These are phyloP conservation scores for Abortiporus biennis DNA, from an alignment of 1,284 basidiomycete species.

Conservation along the genomic window DNA sequence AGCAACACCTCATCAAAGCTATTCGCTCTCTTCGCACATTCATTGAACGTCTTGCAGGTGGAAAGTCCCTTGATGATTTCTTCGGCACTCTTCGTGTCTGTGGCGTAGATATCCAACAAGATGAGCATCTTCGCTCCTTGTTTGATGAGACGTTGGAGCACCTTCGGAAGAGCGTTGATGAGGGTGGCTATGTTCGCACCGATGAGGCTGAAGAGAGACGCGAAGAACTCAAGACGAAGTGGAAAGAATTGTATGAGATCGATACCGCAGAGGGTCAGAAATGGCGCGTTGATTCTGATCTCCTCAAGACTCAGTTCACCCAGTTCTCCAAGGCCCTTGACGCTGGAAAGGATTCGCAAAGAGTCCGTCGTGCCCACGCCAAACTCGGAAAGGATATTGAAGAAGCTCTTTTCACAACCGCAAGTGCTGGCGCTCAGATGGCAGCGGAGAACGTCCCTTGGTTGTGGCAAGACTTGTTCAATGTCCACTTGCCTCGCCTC, in stretches of 20 bases:
- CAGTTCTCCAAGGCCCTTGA: conserved; percentile 40
- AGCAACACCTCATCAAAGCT: conserved; percentile 48
- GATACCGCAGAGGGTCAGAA: conserved; percentile 35
- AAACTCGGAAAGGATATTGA: conserved; percentile 43
- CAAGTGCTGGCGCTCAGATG: conserved; percentile 37
- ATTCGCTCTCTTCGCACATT: conserved; percentile 37
- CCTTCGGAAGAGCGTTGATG: conserved; percentile 38
- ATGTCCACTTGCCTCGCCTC: conserved; percentile 52
- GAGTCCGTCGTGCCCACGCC: conserved; percentile 38
- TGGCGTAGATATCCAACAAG: conserved; percentile 38
- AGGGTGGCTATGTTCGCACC: conserved; percentile 44
- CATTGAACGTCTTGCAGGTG: conserved; percentile 43
- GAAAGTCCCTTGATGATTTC: conserved; percentile 38
- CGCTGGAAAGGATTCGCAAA: conserved; percentile 40
- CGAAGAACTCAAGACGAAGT: conserved; percentile 39
- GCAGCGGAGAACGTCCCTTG: conserved; percentile 54
- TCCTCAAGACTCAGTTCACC: conserved; percentile 35
- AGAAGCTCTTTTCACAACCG: conserved; percentile 33
- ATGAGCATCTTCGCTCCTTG: conserved; percentile 41
- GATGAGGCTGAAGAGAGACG: conserved; percentile 37
- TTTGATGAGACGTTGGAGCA: conserved; percentile 42
- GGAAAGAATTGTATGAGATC: conserved; percentile 40
- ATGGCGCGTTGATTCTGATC: conserved; percentile 45
- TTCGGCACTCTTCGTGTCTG: conserved; percentile 31
- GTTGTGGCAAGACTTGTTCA: conserved; percentile 70